Conservation (phyloP, 148 eudicot species). For the Fagopyrum tataricum region DNA sequence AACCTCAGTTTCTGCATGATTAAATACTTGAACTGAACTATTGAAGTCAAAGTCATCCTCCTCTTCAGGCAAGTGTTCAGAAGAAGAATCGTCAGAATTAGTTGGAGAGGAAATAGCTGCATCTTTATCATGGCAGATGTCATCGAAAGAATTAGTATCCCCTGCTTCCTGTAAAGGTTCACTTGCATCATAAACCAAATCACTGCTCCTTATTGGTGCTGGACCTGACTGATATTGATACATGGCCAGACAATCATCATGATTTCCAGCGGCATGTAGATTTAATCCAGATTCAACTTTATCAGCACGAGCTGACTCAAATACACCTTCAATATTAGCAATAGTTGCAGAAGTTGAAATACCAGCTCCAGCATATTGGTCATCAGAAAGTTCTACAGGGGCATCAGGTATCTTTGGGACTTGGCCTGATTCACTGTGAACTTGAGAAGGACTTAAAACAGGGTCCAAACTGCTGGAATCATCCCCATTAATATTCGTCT, state of each 20-base stretch:
- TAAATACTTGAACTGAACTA: constrained; percentile 13
- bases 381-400: not conserved
- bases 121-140: constrained; percentile 1
- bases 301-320: not conserved
- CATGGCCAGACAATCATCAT: constrained; percentile 8
- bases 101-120: not conserved
- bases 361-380: not conserved
- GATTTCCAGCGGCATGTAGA: not conserved
- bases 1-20: constrained; percentile 14
- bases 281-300: not conserved
- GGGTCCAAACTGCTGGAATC: constrained; percentile 5
- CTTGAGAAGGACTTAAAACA: not conserved
- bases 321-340: constrained; percentile 1
- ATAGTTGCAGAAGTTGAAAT: not conserved
- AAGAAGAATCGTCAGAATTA: not conserved
- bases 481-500: constrained; percentile 10
- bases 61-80: constrained; percentile 6
- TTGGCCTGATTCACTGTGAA: not conserved
- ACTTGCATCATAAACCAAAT: constrained; percentile 21
- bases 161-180: constrained; percentile 10
- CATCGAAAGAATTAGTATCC: constrained; percentile 1
- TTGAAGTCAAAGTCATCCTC: constrained; percentile 11
- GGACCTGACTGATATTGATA: constrained; percentile 19
- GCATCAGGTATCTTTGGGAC: not conserved
- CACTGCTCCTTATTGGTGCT: constrained; percentile 17